These are phyloP conservation scores for Poa annua DNA, from an alignment of 176 grass and related monocot species.

Conservation along the genomic window DNA sequence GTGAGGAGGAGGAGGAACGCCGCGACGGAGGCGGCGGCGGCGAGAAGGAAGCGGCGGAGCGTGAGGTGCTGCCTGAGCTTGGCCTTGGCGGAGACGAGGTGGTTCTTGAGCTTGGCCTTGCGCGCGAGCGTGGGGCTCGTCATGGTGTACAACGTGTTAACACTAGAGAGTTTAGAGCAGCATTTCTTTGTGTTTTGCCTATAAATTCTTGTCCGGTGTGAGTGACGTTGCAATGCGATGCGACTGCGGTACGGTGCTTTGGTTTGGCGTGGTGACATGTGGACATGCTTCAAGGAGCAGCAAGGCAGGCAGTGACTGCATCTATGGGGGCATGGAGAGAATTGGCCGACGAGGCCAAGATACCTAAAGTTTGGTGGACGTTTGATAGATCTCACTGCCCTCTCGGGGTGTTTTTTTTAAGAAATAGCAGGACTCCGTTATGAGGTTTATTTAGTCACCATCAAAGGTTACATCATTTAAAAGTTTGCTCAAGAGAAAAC, in stretches of 20 bases:
- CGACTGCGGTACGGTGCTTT: not conserved
- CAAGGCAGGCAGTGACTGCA: constrained; percentile 1
- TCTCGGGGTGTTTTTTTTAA: too few species aligned
- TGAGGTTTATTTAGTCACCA: too few species aligned
- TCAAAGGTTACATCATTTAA: too few species aligned
- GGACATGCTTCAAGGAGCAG: constrained; percentile 43
- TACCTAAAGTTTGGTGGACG: constrained; percentile 11
- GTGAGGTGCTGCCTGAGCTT: constrained; percentile 62
- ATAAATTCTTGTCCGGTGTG: not conserved
- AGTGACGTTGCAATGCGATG: not conserved
- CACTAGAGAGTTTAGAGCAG: not conserved
- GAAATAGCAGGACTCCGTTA: too few species aligned
- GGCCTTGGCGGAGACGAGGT: constrained; percentile 58
- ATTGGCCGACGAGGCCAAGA: constrained; percentile 20
- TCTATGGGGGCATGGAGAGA: not conserved
- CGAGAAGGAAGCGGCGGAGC: constrained; percentile 51
- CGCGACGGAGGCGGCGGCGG: constrained; percentile 32
- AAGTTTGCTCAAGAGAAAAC: too few species aligned
- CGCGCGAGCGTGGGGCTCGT: constrained; percentile 55
- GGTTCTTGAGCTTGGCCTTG: constrained; percentile 58
- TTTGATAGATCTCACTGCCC: too few species aligned
- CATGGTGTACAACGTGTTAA: constrained; percentile 10
- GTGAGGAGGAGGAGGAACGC: constrained; percentile 51
- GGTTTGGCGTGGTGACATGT: not conserved
- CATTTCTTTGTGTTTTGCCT: not conserved